A percentile compares a stretch with the other conserved stretches of the same genome.
Conservation (phyloP, 2,329 filamentous ascomycete species). For the Aureobasidium leucospermi region DNA sequence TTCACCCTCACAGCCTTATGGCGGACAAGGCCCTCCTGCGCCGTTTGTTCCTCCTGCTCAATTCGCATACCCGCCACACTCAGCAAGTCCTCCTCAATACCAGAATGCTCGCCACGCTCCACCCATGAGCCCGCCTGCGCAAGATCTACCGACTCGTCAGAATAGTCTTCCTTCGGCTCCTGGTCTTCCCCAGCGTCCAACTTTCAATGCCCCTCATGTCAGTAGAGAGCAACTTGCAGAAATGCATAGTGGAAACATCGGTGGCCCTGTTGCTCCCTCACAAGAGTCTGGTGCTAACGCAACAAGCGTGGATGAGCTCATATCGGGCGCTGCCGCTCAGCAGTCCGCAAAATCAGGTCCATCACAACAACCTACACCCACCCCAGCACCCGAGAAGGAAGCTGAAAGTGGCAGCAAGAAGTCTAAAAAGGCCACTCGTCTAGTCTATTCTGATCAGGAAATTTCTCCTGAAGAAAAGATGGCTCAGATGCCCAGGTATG, state of each 20-base stretch:
- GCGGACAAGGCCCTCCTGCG: conserved; percentile 8
- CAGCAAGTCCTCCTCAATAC: conserved; percentile 31
- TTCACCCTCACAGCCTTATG: conserved; percentile 21
- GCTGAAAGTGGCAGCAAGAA: conserved; percentile 16
- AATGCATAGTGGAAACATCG: conserved; percentile 46
- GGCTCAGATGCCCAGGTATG: conserved; percentile 70
- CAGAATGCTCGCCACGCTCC: conserved; percentile 8
- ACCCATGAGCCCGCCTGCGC: conserved; percentile 14
- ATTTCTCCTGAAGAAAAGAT: conserved; percentile 85
- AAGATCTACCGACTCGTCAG: conserved; percentile 38
- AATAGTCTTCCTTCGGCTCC: conserved; percentile 49
- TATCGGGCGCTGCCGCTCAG: conserved; percentile 36
- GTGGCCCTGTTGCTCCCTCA: conserved; percentile 23
- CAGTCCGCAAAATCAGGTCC: conserved; percentile 15
- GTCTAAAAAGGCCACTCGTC: conserved; percentile 56
- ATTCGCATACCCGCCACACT: conserved; percentile 17
- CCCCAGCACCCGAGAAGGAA: conserved; percentile 11
- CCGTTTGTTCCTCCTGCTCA: conserved; percentile 10
- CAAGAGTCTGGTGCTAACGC: conserved; percentile 33
- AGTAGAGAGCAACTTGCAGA: conserved; percentile 50
- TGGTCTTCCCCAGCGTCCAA: conserved; percentile 54
- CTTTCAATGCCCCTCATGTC: conserved; percentile 47
- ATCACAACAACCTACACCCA: conserved; percentile 4
- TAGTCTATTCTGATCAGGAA: conserved; percentile 76
- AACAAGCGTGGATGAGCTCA: conserved; percentile 45